These are phyloP conservation scores for Trichoderma orchidacearum DNA, from an alignment of 495 filamentous ascomycete genomes.

Conservation along the genomic window DNA sequence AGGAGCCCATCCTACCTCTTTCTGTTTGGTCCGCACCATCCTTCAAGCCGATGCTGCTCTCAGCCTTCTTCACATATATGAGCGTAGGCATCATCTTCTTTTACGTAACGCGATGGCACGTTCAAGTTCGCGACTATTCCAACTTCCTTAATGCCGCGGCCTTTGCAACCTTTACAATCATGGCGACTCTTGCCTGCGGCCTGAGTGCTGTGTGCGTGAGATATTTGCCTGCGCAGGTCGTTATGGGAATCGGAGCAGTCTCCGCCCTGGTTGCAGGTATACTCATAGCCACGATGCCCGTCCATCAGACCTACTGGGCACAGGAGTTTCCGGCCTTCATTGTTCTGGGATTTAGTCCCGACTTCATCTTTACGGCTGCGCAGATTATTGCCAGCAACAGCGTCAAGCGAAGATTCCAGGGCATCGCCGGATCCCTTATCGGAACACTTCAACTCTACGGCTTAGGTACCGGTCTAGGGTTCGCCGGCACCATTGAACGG, in stretches of 20 bases:
- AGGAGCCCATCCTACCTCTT: conserved; percentile 33
- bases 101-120: conserved; percentile 17
- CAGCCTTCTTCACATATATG: conserved; percentile 39
- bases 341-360: conserved; percentile 31
- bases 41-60: conserved; percentile 31
- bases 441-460: conserved; percentile 35
- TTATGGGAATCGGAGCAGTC: conserved; percentile 31
- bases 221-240: conserved; percentile 31
- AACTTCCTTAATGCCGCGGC: neutral
- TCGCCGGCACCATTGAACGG: neutral
- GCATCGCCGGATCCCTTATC: conserved; percentile 33
- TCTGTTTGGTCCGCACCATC: conserved; percentile 37
- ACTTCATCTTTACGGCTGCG: conserved; percentile 36
- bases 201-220: neutral
- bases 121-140: neutral
- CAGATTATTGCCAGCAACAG: conserved; percentile 43
- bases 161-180: neutral
- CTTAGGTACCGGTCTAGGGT: neutral
- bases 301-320: conserved; percentile 36
- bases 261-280: conserved; percentile 23
- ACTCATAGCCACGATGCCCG: conserved; percentile 33
- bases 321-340: conserved; percentile 35
- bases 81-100: conserved; percentile 32
- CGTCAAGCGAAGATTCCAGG: conserved; percentile 33
- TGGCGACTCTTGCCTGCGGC: neutral